A percentile compares a stretch with the other conserved stretches of the same genome.
Conservation (phyloP, 2,329 filamentous ascomycete species). For the Chalara sp. region DNA sequence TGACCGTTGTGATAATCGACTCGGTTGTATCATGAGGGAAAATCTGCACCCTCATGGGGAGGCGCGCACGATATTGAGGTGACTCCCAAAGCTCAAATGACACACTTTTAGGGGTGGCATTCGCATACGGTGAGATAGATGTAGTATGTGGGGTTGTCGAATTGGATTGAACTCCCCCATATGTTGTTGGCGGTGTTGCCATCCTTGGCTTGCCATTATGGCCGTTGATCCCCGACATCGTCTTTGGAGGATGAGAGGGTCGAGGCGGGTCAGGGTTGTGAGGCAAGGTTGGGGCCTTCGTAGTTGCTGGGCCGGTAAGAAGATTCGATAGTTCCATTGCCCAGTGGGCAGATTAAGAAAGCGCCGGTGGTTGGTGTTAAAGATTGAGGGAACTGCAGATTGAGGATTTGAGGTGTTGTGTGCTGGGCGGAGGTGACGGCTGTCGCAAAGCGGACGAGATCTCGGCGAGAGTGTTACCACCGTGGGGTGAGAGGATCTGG, state of each 20-base stretch:
- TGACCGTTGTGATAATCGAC: constrained; percentile 95
- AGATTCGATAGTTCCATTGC: constrained; percentile 19
- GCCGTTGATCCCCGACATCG: constrained; percentile 21
- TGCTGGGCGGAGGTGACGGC: constrained; percentile 8
- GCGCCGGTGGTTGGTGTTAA: neutral
- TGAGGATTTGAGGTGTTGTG: constrained; percentile 7
- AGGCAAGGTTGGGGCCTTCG: constrained; percentile 21
- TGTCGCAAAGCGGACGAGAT: neutral
- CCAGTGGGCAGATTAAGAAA: constrained; percentile 3
- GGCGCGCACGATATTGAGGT: constrained; percentile 62
- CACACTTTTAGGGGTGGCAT: constrained; percentile 59
- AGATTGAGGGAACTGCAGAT: constrained; percentile 5
- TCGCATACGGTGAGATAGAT: constrained; percentile 25
- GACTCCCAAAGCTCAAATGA: constrained; percentile 71
- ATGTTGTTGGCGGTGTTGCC: constrained; percentile 23
- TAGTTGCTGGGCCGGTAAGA: constrained; percentile 14
- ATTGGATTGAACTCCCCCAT: constrained; percentile 16
- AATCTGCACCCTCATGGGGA: constrained; percentile 85
- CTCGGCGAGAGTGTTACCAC: neutral
- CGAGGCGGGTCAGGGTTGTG: constrained; percentile 14
- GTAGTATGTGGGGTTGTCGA: constrained; percentile 19
- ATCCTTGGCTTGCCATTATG: constrained; percentile 18
- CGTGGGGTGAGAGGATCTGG: constrained; percentile 6
- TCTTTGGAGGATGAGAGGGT: constrained; percentile 21
- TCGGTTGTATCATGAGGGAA: constrained; percentile 94